These are phyloP conservation scores for Paecilomyces dactylethromorphus DNA, from an alignment of 2,329 filamentous ascomycete genomes.

Conservation along the genomic window DNA sequence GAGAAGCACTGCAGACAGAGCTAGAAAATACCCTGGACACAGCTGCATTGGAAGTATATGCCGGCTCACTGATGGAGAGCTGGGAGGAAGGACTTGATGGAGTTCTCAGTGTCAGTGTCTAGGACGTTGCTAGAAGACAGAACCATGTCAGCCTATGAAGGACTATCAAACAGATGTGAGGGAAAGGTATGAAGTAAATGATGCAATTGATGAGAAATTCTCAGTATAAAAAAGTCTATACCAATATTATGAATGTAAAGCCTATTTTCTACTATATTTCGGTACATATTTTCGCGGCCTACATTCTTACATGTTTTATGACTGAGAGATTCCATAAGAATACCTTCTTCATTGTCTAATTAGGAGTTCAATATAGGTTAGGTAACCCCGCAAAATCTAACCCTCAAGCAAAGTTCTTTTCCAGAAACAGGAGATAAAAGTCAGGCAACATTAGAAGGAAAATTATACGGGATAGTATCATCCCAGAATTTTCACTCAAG, in stretches of 20 bases:
- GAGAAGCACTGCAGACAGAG: constrained; percentile 19
- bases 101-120: constrained; percentile 25
- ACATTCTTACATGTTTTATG: neutral
- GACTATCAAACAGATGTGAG: neutral
- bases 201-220: neutral
- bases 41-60: constrained; percentile 35
- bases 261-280: neutral
- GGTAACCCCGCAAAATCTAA: no score
- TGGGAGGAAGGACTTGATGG: constrained; percentile 42
- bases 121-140: constrained; percentile 1
- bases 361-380: no score
- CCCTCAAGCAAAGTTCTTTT: no score
- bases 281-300: neutral
- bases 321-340: neutral
- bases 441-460: no score
- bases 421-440: no score
- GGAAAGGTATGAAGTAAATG: neutral
- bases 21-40: constrained; percentile 31
- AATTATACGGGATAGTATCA: no score
- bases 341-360: no score
- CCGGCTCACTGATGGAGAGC: constrained; percentile 40
- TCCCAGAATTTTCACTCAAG: no score
- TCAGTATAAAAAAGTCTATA: neutral
- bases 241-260: no score
- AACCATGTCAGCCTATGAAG: neutral